A percentile compares a stretch with the other conserved stretches of the same genome.
phyloP scores from a whole-genome alignment of 1,139 yeast genomes.

The Suhomyces wounanorum region DNA sequence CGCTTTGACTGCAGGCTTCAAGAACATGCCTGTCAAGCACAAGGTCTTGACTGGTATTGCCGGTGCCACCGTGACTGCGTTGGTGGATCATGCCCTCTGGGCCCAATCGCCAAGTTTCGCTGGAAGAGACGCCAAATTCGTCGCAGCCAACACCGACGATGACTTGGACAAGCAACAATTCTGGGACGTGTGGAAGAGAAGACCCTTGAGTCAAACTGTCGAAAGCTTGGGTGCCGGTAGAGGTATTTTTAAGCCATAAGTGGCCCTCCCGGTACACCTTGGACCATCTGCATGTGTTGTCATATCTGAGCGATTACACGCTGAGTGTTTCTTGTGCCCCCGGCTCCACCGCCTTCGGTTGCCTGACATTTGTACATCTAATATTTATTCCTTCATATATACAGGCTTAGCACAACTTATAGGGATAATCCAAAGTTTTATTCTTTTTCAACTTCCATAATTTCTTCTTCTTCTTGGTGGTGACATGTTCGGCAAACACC shows the following conservation, averaged over 20 bases:
- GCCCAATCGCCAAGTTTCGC: constrained; percentile 47
- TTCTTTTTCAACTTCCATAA: constrained; percentile 85
- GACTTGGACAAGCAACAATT: constrained; percentile 60
- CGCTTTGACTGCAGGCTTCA: constrained; percentile 44
- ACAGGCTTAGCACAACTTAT: constrained; percentile 38
- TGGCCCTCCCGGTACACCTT: not conserved
- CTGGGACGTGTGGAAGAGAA: constrained; percentile 82
- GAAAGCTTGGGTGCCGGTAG: constrained; percentile 73
- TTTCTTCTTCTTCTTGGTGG: constrained; percentile 82
- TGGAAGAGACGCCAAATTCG: constrained; percentile 40
- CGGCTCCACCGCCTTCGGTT: not conserved
- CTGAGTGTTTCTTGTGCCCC: constrained; percentile 1
- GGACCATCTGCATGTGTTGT: constrained; percentile 6
- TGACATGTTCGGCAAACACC: constrained; percentile 81
- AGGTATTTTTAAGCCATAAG: constrained; percentile 42
- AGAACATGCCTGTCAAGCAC: constrained; percentile 45
- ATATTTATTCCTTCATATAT: constrained; percentile 11
- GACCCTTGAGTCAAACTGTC: constrained; percentile 79
- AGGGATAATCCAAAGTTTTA: constrained; percentile 79
- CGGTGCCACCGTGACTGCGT: constrained; percentile 44
- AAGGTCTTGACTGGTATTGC: constrained; percentile 44
- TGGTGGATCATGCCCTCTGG: constrained; percentile 44
- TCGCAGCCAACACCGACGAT: constrained; percentile 37
- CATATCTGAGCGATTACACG: not conserved
- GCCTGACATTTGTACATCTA: constrained; percentile 12